Evolutionary conservation across 352 stramenopile genomes (phyloP).

Genomic region (Blastocystis sp.): DNA sequence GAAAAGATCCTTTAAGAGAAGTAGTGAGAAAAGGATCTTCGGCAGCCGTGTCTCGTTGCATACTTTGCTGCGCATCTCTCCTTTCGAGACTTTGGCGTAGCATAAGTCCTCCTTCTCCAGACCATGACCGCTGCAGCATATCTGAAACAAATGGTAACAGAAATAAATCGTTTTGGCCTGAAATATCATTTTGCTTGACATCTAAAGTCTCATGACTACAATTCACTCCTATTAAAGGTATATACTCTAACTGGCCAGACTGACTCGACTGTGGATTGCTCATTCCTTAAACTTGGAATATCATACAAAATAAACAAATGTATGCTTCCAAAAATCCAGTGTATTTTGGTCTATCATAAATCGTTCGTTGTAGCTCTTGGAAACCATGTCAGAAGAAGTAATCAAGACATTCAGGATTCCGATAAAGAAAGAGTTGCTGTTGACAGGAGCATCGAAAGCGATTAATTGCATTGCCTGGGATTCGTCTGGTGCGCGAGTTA

Average conservation of each 20-base stretch:
- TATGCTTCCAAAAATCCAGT: background rate
- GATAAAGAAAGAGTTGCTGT: slow-evolving; percentile 2
- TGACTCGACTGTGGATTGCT: background rate
- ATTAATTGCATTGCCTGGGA: slow-evolving; percentile 55
- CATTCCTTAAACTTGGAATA: background rate
- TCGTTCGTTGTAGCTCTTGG: background rate
- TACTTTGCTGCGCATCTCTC: background rate
- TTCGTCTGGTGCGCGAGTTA: slow-evolving; percentile 8
- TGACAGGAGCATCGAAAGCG: background rate
- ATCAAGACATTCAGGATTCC: background rate
- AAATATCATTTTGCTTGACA: no score
- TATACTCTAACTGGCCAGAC: background rate
- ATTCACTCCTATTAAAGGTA: no score
- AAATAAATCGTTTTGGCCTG: no score
- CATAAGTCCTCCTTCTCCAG: background rate
- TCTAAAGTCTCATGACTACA: no score
- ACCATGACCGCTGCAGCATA: background rate
- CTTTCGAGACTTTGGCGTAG: background rate
- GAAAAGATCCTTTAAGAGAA: background rate
- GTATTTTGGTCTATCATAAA: background rate
- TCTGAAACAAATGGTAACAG: background rate
- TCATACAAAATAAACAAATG: background rate
- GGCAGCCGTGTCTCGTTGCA: background rate
- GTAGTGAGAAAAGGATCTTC: background rate
- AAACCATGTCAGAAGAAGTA: slow-evolving; percentile 1